Evolutionary conservation across 352 stramenopile genomes (phyloP).

Genomic region (Phytophthora pisi): DNA sequence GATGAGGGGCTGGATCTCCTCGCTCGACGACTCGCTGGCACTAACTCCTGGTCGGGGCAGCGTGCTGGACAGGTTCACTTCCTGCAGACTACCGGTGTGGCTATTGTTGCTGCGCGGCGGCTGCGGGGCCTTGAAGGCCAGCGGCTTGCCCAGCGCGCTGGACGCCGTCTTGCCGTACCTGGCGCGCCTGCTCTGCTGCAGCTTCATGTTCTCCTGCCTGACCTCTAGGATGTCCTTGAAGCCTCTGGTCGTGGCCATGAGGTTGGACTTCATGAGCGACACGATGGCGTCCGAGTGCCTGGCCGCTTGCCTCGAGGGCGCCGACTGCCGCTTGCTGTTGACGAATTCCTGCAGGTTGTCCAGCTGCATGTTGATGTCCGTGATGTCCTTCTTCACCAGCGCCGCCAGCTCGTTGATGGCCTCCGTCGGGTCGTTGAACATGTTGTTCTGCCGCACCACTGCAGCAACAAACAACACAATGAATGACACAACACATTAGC

Average conservation of each 20-base stretch:
- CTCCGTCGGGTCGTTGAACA: constrained; percentile 89
- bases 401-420: constrained; percentile 83
- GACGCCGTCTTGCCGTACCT: constrained; percentile 80
- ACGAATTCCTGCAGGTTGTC: constrained; percentile 87
- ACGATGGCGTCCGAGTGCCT: constrained; percentile 85
- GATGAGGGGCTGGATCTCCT: constrained; percentile 77
- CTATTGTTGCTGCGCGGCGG: constrained; percentile 37
- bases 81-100: constrained; percentile 33
- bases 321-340: constrained; percentile 64
- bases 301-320: constrained; percentile 70
- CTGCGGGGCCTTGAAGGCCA: constrained; percentile 67
- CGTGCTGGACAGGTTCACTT: constrained; percentile 53
- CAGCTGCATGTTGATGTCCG: constrained; percentile 84
- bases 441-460: constrained; percentile 90
- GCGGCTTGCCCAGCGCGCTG: constrained; percentile 72
- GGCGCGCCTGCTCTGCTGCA: constrained; percentile 80
- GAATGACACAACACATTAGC: background rate
- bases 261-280: constrained; percentile 84
- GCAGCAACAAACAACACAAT: background rate
- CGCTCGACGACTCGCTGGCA: constrained; percentile 11
- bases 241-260: constrained; percentile 77
- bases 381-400: constrained; percentile 90
- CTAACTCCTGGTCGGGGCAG: constrained; percentile 58
- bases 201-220: constrained; percentile 88
- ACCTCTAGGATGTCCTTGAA: constrained; percentile 90